phyloP scores from a whole-genome alignment of 148 eudicot species.

The Simmondsia chinensis region DNA sequence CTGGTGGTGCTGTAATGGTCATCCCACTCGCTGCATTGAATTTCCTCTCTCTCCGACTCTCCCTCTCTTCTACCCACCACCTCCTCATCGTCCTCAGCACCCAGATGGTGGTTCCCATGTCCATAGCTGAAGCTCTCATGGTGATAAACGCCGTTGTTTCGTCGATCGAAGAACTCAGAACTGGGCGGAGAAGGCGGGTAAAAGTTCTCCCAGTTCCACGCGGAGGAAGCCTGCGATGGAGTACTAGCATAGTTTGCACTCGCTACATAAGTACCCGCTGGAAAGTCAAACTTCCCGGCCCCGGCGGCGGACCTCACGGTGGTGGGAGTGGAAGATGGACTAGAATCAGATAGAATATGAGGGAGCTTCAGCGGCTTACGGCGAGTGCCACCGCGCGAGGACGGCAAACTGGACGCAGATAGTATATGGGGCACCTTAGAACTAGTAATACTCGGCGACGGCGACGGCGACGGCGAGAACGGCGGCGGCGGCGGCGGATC shows the following conservation, averaged over 20 bases:
- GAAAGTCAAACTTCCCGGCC: conserved; percentile 16
- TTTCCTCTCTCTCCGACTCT: conserved; percentile 69
- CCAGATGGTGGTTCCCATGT: conserved; percentile 16
- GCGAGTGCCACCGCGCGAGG: conserved; percentile 6
- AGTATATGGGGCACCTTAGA: conserved; percentile 41
- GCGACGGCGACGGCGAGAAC: conserved; percentile 19
- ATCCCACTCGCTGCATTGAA: conserved; percentile 94
- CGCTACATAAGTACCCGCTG: conserved; percentile 32
- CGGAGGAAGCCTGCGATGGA: conserved; percentile 72
- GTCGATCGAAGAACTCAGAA: conserved; percentile 53
- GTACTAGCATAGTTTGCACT: conserved; percentile 30
- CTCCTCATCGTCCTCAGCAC: conserved; percentile 27
- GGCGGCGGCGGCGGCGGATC: conserved; percentile 19
- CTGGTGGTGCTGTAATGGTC: conserved; percentile 73
- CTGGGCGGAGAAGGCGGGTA: conserved; percentile 89
- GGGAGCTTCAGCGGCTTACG: conserved; percentile 31
- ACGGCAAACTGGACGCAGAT: conserved; percentile 17
- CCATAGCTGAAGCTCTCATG: neutral
- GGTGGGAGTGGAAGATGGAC: conserved; percentile 29
- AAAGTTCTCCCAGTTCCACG: conserved; percentile 95
- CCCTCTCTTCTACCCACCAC: conserved; percentile 24
- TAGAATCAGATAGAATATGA: conserved; percentile 59
- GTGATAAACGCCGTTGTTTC: conserved; percentile 6
- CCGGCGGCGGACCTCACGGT: conserved; percentile 5
- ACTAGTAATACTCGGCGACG: conserved; percentile 16